phyloP scores from a whole-genome alignment of 768 basidiomycete genomes.

The Hemileccinum impolitum region DNA sequence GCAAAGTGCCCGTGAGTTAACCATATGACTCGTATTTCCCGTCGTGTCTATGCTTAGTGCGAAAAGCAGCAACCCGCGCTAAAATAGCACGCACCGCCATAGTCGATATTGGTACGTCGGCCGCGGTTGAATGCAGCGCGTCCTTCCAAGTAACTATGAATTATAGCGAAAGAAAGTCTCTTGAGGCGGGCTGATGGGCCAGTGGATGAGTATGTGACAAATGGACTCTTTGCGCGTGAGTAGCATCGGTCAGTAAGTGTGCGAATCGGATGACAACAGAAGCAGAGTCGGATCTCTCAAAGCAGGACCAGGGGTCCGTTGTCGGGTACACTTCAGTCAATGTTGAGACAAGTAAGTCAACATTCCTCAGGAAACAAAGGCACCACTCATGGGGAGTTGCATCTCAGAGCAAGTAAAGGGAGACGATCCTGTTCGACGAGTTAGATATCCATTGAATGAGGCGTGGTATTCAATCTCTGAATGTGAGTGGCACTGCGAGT shows the following conservation, averaged over 20 bases:
- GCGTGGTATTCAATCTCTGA: not conserved
- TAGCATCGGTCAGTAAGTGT: not conserved
- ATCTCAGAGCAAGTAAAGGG: not conserved
- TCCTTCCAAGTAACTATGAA: not conserved
- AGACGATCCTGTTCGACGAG: not conserved
- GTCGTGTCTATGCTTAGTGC: not conserved
- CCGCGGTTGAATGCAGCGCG: not conserved
- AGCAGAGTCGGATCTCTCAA: not conserved
- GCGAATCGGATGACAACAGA: not conserved
- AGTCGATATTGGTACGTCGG: not conserved
- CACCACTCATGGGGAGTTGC: not conserved
- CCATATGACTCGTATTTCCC: not conserved
- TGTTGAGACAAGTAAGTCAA: not conserved
- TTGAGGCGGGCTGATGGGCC: not conserved
- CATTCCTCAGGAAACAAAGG: no score
- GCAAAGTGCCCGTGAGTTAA: slow-evolving; percentile 11
- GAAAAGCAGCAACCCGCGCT: not conserved
- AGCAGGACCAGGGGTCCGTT: not conserved
- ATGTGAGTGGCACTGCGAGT: not conserved
- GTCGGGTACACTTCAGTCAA: no score
- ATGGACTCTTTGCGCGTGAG: slow-evolving; percentile 1
- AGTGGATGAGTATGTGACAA: not conserved
- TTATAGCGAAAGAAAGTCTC: not conserved
- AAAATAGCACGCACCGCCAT: not conserved
- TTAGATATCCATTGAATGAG: not conserved